Base-by-base conservation (phyloP, 441 rosid genomes). In the Erodium moschatum region DNA sequence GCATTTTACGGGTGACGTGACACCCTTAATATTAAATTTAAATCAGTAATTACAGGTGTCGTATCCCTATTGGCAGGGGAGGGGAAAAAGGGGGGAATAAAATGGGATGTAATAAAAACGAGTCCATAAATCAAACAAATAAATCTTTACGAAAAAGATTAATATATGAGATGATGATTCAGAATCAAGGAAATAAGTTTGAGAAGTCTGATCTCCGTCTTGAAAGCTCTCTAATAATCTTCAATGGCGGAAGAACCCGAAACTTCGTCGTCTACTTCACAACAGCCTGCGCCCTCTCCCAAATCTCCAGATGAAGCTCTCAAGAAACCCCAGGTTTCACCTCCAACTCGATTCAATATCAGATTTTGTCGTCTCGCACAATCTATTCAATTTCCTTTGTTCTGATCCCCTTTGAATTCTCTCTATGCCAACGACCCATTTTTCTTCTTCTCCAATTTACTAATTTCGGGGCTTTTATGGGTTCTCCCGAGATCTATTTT, bases 291-390 rank as follows among this genome's bases (percentile, higher is more conserved):
- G 61, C 61, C 61, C 5, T 6, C 62, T 18, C 19, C 58, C 6
- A 50, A 50, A 50, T 50, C 58, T 12, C 63, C 8, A 8, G 27
- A 56, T 18, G 5, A 56, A 56, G 12, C 63, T 56, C 63, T 56
- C 63, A 56, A 18, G 24, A 19, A 56, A 56, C 63, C 63, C 63
- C 63, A 56, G 63, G 63, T 56, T 56, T 19, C 29, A 56, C 9
- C 63, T 56, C 24, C 6, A 18, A 7, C 29, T 56, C 29, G 6
- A 56, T 56, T 56, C 63, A 9, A 56, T 56, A n/a, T 54, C 18
- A 50, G 19, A 15, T 15, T 33, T 3, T 33, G 38, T 5, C 4
- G 38, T 33, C 4, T 33, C 10, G 54, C 54, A 13, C 5, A 12
- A 15, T 50, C 58, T 50, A 4, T 50, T 50, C 58, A 0, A 50